Percentiles rank a stretch among this genome's conserved stretches.
These are phyloP conservation scores for Ostreobium quekettii DNA, from an alignment of 139 green algal species.

Conservation along the genomic window DNA sequence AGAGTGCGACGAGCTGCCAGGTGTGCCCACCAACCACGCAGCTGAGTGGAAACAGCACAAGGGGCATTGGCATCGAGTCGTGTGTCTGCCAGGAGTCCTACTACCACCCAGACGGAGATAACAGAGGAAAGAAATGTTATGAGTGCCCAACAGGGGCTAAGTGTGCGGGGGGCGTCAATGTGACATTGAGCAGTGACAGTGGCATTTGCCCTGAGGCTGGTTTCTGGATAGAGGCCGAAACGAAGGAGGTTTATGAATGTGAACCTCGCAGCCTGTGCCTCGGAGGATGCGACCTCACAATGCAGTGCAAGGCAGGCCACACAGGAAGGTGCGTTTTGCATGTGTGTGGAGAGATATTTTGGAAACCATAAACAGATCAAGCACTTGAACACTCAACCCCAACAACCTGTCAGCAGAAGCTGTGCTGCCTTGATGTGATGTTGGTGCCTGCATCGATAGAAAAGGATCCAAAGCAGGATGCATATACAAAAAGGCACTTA, in stretches of 20 bases:
- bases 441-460: no score
- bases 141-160: slow-evolving; percentile 7
- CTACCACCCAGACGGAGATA: background rate
- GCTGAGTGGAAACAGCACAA: background rate
- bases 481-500: no score
- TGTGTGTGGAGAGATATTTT: no score
- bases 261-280: background rate
- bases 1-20: background rate
- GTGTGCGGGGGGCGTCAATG: background rate
- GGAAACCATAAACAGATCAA: no score
- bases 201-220: background rate
- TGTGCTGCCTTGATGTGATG: no score
- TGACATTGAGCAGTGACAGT: no score
- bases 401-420: no score
- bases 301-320: background rate
- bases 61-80: background rate
- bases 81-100: slow-evolving; percentile 11
- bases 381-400: no score
- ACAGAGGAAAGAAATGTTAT: background rate
- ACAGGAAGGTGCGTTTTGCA: slow-evolving; percentile 5
- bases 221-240: background rate
- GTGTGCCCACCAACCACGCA: slow-evolving; percentile 5
- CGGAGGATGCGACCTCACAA: background rate
- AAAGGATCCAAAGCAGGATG: no score
- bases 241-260: background rate